These are phyloP conservation scores for Aspergillus costaricaensis DNA, from an alignment of 2,329 filamentous ascomycete genomes.

Conservation along the genomic window DNA sequence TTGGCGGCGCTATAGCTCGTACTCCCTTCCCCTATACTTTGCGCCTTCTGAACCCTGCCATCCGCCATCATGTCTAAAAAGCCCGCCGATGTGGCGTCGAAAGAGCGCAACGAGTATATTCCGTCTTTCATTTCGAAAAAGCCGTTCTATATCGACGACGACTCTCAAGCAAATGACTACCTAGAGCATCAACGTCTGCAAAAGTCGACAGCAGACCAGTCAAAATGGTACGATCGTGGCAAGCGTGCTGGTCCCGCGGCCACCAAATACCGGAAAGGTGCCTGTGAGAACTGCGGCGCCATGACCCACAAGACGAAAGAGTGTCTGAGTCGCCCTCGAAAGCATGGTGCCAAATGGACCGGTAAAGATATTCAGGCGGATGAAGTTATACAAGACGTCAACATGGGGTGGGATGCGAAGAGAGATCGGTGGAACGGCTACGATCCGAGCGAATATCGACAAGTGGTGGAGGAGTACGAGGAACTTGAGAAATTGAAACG, in stretches of 20 bases:
- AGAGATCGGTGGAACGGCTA: constrained; percentile 99
- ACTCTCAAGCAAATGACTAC: constrained; percentile 76
- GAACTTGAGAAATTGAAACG: constrained; percentile 75
- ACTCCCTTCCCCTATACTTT: constrained; percentile 5
- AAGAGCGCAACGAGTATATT: constrained; percentile 98
- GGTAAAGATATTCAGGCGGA: constrained; percentile 93
- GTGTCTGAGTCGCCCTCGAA: constrained; percentile 84
- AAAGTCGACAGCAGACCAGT: constrained; percentile 65
- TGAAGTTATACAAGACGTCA: constrained; percentile 80
- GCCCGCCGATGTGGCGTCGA: constrained; percentile 58
- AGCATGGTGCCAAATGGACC: constrained; percentile 87
- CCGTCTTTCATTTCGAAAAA: constrained; percentile 97
- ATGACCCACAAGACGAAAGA: constrained; percentile 97
- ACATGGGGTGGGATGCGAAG: constrained; percentile 94
- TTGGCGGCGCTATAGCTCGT: not conserved
- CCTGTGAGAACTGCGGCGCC: constrained; percentile 96
- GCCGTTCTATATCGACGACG: constrained; percentile 88
- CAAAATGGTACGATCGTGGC: constrained; percentile 91
- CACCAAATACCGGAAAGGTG: constrained; percentile 96
- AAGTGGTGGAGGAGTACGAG: constrained; percentile 87
- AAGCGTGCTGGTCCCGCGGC: constrained; percentile 81
- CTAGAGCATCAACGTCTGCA: constrained; percentile 93
- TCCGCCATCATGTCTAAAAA: constrained; percentile 43
- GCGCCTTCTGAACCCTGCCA: not conserved
- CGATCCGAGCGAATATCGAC: constrained; percentile 79